These are phyloP conservation scores for Teratosphaeria zuluensis DNA, from an alignment of 2,329 filamentous ascomycete genomes.

Conservation along the genomic window DNA sequence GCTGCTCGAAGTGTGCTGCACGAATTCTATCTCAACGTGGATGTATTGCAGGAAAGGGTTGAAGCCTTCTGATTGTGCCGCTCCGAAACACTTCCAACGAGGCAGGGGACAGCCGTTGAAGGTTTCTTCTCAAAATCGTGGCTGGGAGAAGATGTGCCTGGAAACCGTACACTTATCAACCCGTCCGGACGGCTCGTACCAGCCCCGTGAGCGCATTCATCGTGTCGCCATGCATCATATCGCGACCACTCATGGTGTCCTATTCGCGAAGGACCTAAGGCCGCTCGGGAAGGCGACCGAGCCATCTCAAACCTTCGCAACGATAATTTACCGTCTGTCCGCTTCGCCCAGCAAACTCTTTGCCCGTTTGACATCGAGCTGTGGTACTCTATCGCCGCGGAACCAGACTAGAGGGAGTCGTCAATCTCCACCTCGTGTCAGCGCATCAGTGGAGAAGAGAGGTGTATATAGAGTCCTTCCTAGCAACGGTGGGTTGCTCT, in stretches of 20 bases:
- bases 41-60: not conserved
- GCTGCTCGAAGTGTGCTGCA: not conserved
- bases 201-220: not conserved
- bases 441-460: not conserved
- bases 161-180: not conserved
- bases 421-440: not conserved
- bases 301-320: not conserved
- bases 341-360: not conserved
- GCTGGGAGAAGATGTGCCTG: not conserved
- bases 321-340: not conserved
- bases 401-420: not conserved
- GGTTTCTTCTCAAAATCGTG: not conserved
- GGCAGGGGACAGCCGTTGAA: not conserved
- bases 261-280: not conserved
- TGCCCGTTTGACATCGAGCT: not conserved
- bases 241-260: not conserved
- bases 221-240: not conserved
- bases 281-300: not conserved
- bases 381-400: not conserved
- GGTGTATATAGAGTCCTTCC: not conserved
- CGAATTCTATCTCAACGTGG: not conserved
- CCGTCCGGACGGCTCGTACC: not conserved
- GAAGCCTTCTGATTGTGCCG: not conserved
- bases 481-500: not conserved
- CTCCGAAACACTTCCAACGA: not conserved